Evolutionary conservation across 305 asterid species (phyloP), one percentile per base, ranked within the genome.

Genomic region (Stenogyne calaminthoides): DNA sequence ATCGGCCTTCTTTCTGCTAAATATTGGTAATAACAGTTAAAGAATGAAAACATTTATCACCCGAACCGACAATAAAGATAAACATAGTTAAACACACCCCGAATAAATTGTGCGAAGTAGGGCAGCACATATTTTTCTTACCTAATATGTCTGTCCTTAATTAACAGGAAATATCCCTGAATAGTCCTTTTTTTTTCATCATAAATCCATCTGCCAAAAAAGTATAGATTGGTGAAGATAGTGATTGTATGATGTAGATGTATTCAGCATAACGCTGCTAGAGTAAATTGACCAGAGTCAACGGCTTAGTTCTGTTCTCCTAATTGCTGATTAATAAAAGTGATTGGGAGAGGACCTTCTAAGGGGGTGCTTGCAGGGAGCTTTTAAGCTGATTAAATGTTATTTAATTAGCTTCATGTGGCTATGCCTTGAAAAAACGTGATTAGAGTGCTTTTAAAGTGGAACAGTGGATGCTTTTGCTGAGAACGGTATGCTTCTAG

Each of bases 171-270:
- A 85, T 80, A 70, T 92, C 98, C 78, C 96, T 93, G 81, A 95
- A 95, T 47, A 90, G 83, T 74, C 91, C 86, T n/a, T 85, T 95
- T 89, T 64, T 84, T 83, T 92, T 95, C 97, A 75, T 95, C 98
- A 51, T 92, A 95, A 78, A 95, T 87, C 99, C 99, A 95, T 80
- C 98, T 95, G 94, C 74, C 83, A 76, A 49, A 68, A 76, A 56
- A 80, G 64, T 15, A 25, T 20, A 67, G n/a, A n/a, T n/a, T n/a
- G n/a, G n/a, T n/a, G n/a, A n/a, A n/a, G n/a, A n/a, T n/a, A n/a
- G n/a, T n/a, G 49, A 78, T 42, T 11, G 27, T 37, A 9, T 15
- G 42, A 51, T 10, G 60, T 66, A 36, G 20, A 42, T 27, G 15
- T 7, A 69, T 25, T 37, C 42, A 47, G 37, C 46, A 6, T 29